Evolutionary conservation across 192 early-diverging fungal species (phyloP), one percentile per base, ranked within the genome.

Genomic region (Obelidium mucronatum): DNA sequence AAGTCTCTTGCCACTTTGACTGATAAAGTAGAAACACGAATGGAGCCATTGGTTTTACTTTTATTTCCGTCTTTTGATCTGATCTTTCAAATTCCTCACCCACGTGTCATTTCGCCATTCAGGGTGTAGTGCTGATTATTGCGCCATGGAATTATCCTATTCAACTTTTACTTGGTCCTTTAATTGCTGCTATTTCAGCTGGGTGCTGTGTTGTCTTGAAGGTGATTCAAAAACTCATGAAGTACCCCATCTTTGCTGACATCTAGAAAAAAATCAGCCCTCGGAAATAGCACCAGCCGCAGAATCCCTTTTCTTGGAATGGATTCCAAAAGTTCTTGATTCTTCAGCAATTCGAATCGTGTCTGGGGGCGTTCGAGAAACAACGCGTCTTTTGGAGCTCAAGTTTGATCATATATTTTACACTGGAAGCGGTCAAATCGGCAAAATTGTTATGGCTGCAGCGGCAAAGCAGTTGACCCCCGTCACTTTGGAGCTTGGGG

Each of bases 381-480:
- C 94, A 1, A 93, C 93, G n/a, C 28, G 19, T 31, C 34, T 72
- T 5, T 87, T 97, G 30, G 79, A 87, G 42, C 81, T 92, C 39
- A 85, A 84, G 44, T 97, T 95, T 67, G 95, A 99, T 80, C 92
- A 95, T 76, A 95, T 95, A 75, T 94, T 94, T 68, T 99, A 94
- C 83, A 97, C 97, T 0, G 97, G 96, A 60, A 91, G 86, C 74
- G 86, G 87, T 4, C 51, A 68, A 6, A 91, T 99, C 33, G 96
- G 91, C 42, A 91, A 87, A 67, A 86, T 95, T 36, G 87, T 97
- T 24, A 92, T 94, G 85, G 51, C 53, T 2, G 95, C 95, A 17
- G 95, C 95, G 11, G 91, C 92, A 22, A 91, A 95, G 76, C 80
- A 94, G 55, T 85, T 96, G 51, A 93, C 95, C 1, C 91, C 92